Conservation (phyloP, 805 yeast species). For the Ogataea glucozyma region DNA sequence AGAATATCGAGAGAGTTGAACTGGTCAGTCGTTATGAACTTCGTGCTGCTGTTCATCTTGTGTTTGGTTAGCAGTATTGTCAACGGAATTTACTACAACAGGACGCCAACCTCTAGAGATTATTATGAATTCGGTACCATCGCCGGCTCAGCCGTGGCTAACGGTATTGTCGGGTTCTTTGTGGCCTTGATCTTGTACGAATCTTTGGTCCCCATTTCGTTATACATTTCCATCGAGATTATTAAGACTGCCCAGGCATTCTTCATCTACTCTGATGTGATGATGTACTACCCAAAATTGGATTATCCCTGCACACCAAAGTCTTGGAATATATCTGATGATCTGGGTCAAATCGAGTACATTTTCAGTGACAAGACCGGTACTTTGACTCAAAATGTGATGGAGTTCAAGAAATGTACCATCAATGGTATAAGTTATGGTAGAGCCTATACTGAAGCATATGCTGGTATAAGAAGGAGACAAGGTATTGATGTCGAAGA, state of each 20-base stretch:
- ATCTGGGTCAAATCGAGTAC: slow-evolving; percentile 82
- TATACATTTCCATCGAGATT: slow-evolving; percentile 79
- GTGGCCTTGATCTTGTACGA: slow-evolving; percentile 77
- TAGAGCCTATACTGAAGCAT: slow-evolving; percentile 79
- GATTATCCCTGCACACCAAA: slow-evolving; percentile 85
- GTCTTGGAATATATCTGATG: slow-evolving; percentile 84
- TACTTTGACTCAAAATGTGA: slow-evolving; percentile 77
- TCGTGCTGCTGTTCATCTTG: slow-evolving; percentile 58
- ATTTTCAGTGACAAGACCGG: slow-evolving; percentile 86
- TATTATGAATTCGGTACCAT: slow-evolving; percentile 69
- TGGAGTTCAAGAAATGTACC: slow-evolving; percentile 84
- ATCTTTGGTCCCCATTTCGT: slow-evolving; percentile 79
- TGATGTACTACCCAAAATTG: slow-evolving; percentile 64
- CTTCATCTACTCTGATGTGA: slow-evolving; percentile 73
- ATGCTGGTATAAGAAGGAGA: slow-evolving; percentile 75
- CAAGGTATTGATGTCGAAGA: slow-evolving; percentile 73
- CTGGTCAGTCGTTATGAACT: slow-evolving; percentile 67
- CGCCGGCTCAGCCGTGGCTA: slow-evolving; percentile 63
- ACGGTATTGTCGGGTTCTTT: slow-evolving; percentile 72
- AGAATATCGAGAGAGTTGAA: slow-evolving; percentile 74
- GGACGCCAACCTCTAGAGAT: slow-evolving; percentile 51
- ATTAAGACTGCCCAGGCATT: slow-evolving; percentile 81
- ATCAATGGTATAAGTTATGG: slow-evolving; percentile 75
- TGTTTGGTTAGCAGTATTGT: slow-evolving; percentile 72
- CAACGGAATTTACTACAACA: slow-evolving; percentile 64